Evolutionary conservation across 2,329 filamentous ascomycete species (phyloP).

Genomic region (Myriosclerotinia scirpicola): DNA sequence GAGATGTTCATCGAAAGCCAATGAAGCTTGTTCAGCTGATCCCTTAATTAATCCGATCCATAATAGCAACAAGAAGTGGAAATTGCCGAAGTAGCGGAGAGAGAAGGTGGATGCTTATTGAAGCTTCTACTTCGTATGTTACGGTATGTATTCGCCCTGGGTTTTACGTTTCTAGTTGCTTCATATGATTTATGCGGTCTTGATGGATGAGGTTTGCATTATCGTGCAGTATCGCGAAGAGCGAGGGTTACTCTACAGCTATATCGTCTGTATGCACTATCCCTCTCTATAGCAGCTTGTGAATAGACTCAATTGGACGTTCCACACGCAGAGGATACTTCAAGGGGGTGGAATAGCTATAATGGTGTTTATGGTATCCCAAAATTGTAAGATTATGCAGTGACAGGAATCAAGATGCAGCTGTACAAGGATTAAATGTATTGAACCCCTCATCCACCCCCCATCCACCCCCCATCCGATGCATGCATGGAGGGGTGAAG

Average conservation of each 20-base stretch:
- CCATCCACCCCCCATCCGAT: neutral
- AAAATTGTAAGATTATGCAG: neutral
- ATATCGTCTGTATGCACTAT: neutral
- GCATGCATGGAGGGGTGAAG: conserved; percentile 11
- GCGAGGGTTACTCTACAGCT: neutral
- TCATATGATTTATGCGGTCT: neutral
- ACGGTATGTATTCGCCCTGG: neutral
- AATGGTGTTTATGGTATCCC: neutral
- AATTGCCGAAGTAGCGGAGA: neutral
- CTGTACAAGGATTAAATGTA: neutral
- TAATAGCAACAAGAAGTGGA: neutral
- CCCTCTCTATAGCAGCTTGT: neutral
- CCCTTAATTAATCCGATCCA: neutral
- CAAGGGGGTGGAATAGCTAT: neutral
- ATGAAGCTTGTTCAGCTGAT: conserved; percentile 20
- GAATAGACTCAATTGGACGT: neutral
- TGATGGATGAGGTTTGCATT: neutral
- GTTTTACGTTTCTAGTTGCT: neutral
- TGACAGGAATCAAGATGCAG: neutral
- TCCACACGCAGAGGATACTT: neutral
- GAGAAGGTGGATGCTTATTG: conserved; percentile 1
- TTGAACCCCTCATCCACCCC: neutral
- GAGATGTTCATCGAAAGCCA: neutral
- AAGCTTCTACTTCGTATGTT: neutral
- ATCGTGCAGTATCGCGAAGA: neutral